Base-by-base conservation (phyloP, 768 basidiomycete species). In the Tubosaeta sp. region DNA sequence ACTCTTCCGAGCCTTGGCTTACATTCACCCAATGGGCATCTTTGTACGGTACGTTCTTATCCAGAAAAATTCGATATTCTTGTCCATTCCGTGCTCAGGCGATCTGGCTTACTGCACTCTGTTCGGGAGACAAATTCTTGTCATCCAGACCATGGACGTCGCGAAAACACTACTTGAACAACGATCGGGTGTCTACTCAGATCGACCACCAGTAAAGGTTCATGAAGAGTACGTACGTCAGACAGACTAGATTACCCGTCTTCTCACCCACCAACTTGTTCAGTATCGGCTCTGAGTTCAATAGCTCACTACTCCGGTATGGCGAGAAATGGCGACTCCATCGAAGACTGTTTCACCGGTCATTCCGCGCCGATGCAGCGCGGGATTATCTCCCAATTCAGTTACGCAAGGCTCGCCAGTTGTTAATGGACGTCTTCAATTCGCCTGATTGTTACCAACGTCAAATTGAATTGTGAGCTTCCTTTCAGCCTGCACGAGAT, bases 81-180 rank as follows among this genome's bases (percentile, higher is more conserved):
- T 6, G 2, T 21, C 11, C 5, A 0, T 36, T 24, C 27, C 16
- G 7, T 57, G 32, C 44, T 39, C 36, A 72, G 71, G 71, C 14
- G 56, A 71, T 32, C 27, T 73, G 6, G 57, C 65, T 32, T 66
- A 66, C 40, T 62, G 69, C 24, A 57, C 53, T 18, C 56, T 70
- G 39, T 61, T 73, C 9, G 69, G 71, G 9, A 60, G 59, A 42
- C 57, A 60, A 29, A 59, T 74, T 36, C 48, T 75, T 30, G 42
- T 74, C 36, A 57, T 74, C 12, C 68, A 69, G 44, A 68, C 63
- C 31, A 44, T 50, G 31, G 57, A 64, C 44, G 48, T 61, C 11
- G 73, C 70, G 4, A 67, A 58, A 40, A 68, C 64, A 38, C 57
- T 75, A 1, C 55, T 76, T 18, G 69, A 75, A 19, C 67, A 68